A percentile compares a stretch with the other conserved stretches of the same genome.
Conservation (phyloP, 768 basidiomycete genomes). For the Mrakia gelida region DNA sequence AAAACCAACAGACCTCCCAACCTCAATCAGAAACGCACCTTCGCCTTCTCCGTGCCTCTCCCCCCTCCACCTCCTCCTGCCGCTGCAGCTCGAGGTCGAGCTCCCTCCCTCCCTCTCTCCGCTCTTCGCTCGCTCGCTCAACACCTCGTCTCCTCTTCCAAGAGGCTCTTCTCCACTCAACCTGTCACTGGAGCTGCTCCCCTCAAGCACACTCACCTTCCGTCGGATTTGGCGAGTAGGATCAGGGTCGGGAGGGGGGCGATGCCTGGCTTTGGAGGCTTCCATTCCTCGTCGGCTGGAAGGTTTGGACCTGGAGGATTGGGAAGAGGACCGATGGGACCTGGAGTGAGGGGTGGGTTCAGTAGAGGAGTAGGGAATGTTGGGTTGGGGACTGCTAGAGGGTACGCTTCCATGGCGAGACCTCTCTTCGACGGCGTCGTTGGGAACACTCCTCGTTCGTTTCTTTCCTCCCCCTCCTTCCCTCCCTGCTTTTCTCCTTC, state of each 20-base stretch:
- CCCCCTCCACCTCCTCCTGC: background rate
- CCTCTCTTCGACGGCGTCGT: background rate
- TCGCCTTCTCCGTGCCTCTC: background rate
- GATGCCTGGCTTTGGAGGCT: background rate
- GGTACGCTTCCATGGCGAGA: background rate
- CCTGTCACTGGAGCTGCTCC: background rate
- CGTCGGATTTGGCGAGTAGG: background rate
- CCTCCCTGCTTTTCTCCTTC: background rate
- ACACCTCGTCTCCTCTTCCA: constrained; percentile 12
- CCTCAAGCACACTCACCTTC: constrained; percentile 5
- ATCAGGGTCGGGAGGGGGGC: background rate
- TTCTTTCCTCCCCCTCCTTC: background rate
- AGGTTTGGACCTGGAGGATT: constrained; percentile 7
- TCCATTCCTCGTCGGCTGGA: background rate
- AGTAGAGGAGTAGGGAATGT: constrained; percentile 11
- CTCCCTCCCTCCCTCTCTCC: constrained; percentile 8
- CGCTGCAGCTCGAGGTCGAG: background rate
- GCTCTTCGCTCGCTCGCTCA: constrained; percentile 7
- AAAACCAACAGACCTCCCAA: background rate
- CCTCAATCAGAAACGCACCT: background rate
- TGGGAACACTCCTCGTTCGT: constrained; percentile 11
- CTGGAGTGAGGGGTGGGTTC: background rate
- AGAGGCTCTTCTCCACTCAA: background rate
- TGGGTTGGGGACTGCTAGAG: background rate
- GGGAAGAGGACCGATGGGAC: constrained; percentile 11